Base-by-base conservation (phyloP, 1,284 basidiomycete species). In the Rhodotorula glutinis region DNA sequence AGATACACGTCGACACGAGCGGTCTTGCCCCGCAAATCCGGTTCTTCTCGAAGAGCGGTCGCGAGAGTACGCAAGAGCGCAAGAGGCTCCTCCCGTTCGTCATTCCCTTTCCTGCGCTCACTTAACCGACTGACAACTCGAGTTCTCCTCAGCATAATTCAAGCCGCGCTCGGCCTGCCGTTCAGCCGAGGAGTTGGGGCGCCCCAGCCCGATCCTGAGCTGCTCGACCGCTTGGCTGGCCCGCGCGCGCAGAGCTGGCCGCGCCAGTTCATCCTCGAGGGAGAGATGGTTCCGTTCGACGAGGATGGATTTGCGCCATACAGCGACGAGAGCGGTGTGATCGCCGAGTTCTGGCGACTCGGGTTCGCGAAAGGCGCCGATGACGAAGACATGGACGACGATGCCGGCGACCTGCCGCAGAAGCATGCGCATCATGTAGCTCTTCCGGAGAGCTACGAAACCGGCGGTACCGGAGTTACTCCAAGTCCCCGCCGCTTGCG, bases 201-300 rank as follows among this genome's bases (percentile, higher is more conserved):
- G 63, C 19, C 38, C 65, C n/a, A 60, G 63, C 29, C 67, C 60
- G 17, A 66, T 60, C 7, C 33, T 11, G 33, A 38, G 29, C 68
- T 70, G 44, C 25, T 29, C 27, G 21, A 41, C 14, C 57, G 55
- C 40, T 41, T 47, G n/a, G 57, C 44, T 5, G 8, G 5, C 8
- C 43, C 17, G 43, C 8, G 8, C 14, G 43, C 4, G 43, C 43
- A 5, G 43, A 16, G 17, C 43, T 16, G 43, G 21, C 17, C 14
- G 30, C 44, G 23, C 51, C 69, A 33, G 30, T 49, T 89, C 41
- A 86, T 94, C 25, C 78, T 94, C 0, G 92, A 95, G 76, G 90
- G 90, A 1, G 92, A 95, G 78, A 90, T 94, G 85, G 86, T 93
- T 8, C 86, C 89, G 0, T 93, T 84, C 77, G 85, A 87, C 56